These are phyloP conservation scores for Exophiala aquamarina DNA, from an alignment of 2,329 filamentous ascomycete species.

Conservation along the genomic window DNA sequence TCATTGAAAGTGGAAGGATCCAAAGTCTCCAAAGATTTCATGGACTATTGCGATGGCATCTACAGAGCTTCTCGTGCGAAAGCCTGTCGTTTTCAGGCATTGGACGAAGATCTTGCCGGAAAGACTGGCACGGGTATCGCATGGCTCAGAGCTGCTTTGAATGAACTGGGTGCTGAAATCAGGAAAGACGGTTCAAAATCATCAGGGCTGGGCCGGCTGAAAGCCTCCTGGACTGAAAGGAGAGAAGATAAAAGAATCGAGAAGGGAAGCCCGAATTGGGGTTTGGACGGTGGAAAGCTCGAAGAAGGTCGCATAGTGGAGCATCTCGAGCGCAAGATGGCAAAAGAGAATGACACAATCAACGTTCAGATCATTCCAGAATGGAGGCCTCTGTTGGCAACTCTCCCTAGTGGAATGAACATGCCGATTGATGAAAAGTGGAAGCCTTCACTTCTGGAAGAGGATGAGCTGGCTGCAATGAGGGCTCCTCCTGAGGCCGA, in stretches of 20 bases:
- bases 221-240: slow-evolving; percentile 29
- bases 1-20: slow-evolving; percentile 46
- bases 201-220: slow-evolving; percentile 22
- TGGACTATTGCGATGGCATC: slow-evolving; percentile 75
- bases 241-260: slow-evolving; percentile 65
- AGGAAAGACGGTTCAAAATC: slow-evolving; percentile 31
- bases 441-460: slow-evolving; percentile 63
- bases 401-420: slow-evolving; percentile 84
- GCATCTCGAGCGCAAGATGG: slow-evolving; percentile 86
- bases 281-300: slow-evolving; percentile 76
- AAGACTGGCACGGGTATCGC: slow-evolving; percentile 82
- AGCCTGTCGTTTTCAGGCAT: slow-evolving; percentile 84
- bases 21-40: slow-evolving; percentile 64
- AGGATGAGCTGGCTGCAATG: slow-evolving; percentile 60
- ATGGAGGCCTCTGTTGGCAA: slow-evolving; percentile 68
- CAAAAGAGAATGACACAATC: slow-evolving; percentile 90
- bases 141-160: slow-evolving; percentile 77
- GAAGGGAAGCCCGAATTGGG: slow-evolving; percentile 67
- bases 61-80: slow-evolving; percentile 74
- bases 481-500: slow-evolving; percentile 56
- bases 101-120: slow-evolving; percentile 81
- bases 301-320: slow-evolving; percentile 85
- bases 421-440: slow-evolving; percentile 64
- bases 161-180: slow-evolving; percentile 41
- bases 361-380: slow-evolving; percentile 77